These are phyloP conservation scores for Schrenkiella parvula DNA, from an alignment of 345 rosid species.

Conservation along the genomic window DNA sequence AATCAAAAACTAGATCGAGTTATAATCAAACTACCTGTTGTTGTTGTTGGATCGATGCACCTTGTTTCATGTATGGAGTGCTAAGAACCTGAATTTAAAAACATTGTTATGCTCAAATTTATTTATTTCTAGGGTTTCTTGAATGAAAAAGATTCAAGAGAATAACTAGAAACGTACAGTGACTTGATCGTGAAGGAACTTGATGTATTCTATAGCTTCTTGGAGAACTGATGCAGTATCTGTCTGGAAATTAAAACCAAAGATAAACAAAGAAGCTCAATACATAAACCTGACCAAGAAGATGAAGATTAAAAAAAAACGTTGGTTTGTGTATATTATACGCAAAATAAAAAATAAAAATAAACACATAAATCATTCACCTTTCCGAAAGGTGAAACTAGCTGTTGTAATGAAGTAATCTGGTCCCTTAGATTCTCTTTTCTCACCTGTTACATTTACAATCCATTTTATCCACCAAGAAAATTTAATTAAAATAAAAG, in stretches of 20 bases:
- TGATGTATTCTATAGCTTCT: slow-evolving; percentile 90
- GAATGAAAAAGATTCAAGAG: background rate
- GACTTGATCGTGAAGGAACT: slow-evolving; percentile 84
- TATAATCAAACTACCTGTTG: slow-evolving; percentile 54
- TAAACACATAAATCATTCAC: slow-evolving; percentile 34
- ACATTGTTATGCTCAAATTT: background rate
- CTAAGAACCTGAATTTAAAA: slow-evolving; percentile 55
- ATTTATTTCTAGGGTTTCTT: slow-evolving; percentile 9
- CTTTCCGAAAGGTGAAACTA: slow-evolving; percentile 99
- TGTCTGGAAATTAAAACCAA: slow-evolving; percentile 47
- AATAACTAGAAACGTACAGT: slow-evolving; percentile 42
- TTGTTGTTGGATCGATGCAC: slow-evolving; percentile 52
- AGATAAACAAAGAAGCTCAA: background rate
- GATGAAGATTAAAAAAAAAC: background rate
- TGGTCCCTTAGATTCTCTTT: slow-evolving; percentile 99
- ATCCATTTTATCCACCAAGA: slow-evolving; percentile 24
- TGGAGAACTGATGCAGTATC: slow-evolving; percentile 99
- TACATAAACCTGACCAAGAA: slow-evolving; percentile 10
- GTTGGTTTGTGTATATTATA: slow-evolving; percentile 6
- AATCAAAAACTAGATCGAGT: background rate
- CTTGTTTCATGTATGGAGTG: slow-evolving; percentile 82
- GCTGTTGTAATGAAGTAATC: slow-evolving; percentile 95
- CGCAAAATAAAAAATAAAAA: background rate
- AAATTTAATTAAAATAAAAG: background rate
- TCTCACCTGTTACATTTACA: slow-evolving; percentile 55